These are phyloP conservation scores for Sphagnum magellanicum DNA, from an alignment of 228 moss, liverwort and hornwort genomes.

Conservation along the genomic window DNA sequence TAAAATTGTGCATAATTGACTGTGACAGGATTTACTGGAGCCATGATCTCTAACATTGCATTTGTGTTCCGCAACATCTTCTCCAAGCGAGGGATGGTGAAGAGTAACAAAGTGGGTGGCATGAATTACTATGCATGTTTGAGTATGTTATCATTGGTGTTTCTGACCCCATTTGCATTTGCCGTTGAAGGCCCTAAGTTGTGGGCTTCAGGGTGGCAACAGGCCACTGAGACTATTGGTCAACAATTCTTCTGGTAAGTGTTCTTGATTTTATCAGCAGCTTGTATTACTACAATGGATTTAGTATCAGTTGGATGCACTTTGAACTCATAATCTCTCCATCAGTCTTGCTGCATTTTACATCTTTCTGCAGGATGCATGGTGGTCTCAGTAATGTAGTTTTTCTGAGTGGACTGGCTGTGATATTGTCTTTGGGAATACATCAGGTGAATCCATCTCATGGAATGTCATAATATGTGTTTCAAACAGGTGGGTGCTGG, in stretches of 20 bases:
- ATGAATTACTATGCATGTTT: constrained; percentile 93
- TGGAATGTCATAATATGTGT: too few species aligned
- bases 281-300: too few species aligned
- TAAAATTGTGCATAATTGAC: background rate
- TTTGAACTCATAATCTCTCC: too few species aligned
- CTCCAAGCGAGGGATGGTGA: constrained; percentile 63
- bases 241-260: constrained; percentile 54
- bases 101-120: constrained; percentile 48
- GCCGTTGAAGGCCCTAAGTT: constrained; percentile 46
- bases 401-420: too few species aligned
- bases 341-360: too few species aligned
- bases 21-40: constrained; percentile 61
- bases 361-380: too few species aligned
- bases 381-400: too few species aligned
- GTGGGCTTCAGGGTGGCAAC: constrained; percentile 46
- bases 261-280: too few species aligned
- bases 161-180: constrained; percentile 64
- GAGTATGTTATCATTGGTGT: constrained; percentile 48
- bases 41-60: constrained; percentile 78
- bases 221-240: constrained; percentile 21
- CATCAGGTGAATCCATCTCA: too few species aligned
- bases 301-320: too few species aligned
- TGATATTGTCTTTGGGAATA: too few species aligned
- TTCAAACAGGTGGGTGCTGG: constrained; percentile 58
- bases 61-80: constrained; percentile 82